A percentile compares a stretch with the other conserved stretches of the same genome.
These are phyloP conservation scores for Naganishia friedmannii DNA, from an alignment of 768 basidiomycete genomes.

Conservation along the genomic window DNA sequence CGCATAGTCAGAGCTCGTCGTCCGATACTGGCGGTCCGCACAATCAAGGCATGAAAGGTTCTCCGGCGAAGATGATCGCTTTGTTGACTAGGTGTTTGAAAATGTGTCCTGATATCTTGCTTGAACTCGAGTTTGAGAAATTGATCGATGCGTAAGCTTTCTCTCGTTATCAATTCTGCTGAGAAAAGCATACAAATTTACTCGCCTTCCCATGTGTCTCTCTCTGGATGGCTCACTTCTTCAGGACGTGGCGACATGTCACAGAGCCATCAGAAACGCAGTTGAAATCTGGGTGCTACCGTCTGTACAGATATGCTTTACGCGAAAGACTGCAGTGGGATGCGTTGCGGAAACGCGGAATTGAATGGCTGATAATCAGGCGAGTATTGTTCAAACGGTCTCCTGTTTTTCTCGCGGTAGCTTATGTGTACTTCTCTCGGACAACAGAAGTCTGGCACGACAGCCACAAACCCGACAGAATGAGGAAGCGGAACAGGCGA, in stretches of 20 bases:
- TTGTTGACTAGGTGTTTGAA: constrained; percentile 7
- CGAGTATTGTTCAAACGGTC: constrained; percentile 48
- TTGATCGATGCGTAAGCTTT: constrained; percentile 69
- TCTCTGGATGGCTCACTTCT: too few species aligned
- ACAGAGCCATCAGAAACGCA: constrained; percentile 71
- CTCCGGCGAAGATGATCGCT: constrained; percentile 18
- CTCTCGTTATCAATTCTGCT: not conserved
- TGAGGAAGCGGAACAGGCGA: constrained; percentile 84
- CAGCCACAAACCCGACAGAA: constrained; percentile 62
- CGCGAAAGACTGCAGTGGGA: constrained; percentile 71
- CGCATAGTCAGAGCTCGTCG: not conserved
- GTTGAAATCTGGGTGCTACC: constrained; percentile 76
- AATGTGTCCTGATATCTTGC: constrained; percentile 7
- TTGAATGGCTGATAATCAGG: constrained; percentile 92
- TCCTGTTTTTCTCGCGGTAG: not conserved
- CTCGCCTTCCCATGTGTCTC: too few species aligned
- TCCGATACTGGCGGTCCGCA: not conserved
- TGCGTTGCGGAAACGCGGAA: constrained; percentile 61
- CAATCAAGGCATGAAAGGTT: constrained; percentile 5
- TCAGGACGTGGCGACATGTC: constrained; percentile 72
- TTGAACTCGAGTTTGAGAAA: constrained; percentile 58
- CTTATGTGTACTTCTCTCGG: not conserved
- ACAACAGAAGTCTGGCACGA: not conserved
- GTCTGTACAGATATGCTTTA: constrained; percentile 73
- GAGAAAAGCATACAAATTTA: too few species aligned